A percentile compares a stretch with the other conserved stretches of the same genome.
Conservation (phyloP, 2,329 filamentous ascomycete species). For the Ceratocystis huliohia region DNA sequence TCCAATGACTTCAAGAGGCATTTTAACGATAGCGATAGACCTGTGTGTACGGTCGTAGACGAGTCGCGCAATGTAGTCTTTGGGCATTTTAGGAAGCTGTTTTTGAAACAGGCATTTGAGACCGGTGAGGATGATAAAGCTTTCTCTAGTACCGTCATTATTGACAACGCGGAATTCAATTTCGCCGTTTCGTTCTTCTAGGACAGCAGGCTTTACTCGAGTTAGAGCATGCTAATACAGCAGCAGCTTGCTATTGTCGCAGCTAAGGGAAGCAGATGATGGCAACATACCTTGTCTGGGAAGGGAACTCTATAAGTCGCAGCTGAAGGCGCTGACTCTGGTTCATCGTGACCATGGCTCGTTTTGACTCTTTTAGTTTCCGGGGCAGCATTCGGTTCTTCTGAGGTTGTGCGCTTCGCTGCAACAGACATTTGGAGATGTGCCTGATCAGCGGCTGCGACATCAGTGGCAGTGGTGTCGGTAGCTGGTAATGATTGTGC, state of each 20-base stretch:
- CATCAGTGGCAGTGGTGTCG: background rate
- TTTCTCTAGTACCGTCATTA: conserved; percentile 80
- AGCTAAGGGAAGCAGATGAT: background rate
- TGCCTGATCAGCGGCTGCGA: background rate
- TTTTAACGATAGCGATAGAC: conserved; percentile 95
- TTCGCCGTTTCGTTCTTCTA: conserved; percentile 85
- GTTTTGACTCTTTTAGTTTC: conserved; percentile 4
- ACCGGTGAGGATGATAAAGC: conserved; percentile 85
- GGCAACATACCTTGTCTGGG: background rate
- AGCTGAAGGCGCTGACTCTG: background rate
- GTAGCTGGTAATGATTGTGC: background rate
- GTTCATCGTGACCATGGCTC: conserved; percentile 1
- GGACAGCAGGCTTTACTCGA: conserved; percentile 56
- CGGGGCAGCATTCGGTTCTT: conserved; percentile 4
- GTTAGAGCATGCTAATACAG: background rate
- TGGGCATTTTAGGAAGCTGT: conserved; percentile 96
- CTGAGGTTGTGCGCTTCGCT: conserved; percentile 4
- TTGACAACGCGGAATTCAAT: conserved; percentile 98
- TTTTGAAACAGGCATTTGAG: conserved; percentile 98
- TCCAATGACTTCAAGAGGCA: conserved; percentile 86
- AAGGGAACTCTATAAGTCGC: background rate
- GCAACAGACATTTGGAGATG: background rate
- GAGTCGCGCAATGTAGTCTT: conserved; percentile 93
- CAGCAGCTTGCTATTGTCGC: background rate
- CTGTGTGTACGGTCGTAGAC: conserved; percentile 95